phyloP scores from a whole-genome alignment of 2,329 filamentous ascomycete species.

The Zelopaecilomyces penicillatus region DNA sequence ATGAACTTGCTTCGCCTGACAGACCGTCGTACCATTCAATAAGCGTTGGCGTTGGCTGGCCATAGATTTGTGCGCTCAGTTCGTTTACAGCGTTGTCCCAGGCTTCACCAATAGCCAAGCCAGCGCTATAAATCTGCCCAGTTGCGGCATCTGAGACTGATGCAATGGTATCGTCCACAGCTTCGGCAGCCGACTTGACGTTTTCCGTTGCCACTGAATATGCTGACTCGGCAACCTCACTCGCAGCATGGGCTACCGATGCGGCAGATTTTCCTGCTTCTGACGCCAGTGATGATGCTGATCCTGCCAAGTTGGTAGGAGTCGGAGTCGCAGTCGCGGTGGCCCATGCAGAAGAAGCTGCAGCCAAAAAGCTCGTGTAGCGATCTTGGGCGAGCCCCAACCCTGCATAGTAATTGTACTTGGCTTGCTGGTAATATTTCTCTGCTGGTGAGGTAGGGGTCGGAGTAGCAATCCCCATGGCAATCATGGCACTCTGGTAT shows the following conservation, averaged over 20 bases:
- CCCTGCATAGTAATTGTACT: conserved; percentile 65
- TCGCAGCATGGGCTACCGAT: conserved; percentile 37
- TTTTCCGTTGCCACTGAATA: conserved; percentile 37
- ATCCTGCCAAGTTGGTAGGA: conserved; percentile 42
- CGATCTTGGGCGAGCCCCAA: conserved; percentile 70
- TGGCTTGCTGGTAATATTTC: conserved; percentile 54
- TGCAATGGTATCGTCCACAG: conserved; percentile 29
- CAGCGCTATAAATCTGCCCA: conserved; percentile 28
- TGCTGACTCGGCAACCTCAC: conserved; percentile 43
- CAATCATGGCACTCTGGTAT: conserved; percentile 59
- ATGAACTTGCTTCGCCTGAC: conserved; percentile 41
- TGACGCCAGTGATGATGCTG: conserved; percentile 42
- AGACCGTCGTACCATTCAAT: conserved; percentile 47
- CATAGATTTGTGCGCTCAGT: conserved; percentile 63
- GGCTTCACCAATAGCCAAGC: conserved; percentile 29
- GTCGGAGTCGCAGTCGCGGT: conserved; percentile 51
- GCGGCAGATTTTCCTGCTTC: conserved; percentile 38
- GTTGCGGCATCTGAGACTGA: conserved; percentile 38
- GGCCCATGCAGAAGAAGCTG: conserved; percentile 62
- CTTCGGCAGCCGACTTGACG: conserved; percentile 29
- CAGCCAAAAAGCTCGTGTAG: conserved; percentile 66
- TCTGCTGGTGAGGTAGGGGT: conserved; percentile 39
- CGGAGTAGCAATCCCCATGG: conserved; percentile 51
- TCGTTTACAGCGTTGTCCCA: conserved; percentile 44
- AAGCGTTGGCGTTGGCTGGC: conserved; percentile 46